phyloP scores from a whole-genome alignment of 352 stramenopile genomes.

The Globisporangium alternatum region DNA sequence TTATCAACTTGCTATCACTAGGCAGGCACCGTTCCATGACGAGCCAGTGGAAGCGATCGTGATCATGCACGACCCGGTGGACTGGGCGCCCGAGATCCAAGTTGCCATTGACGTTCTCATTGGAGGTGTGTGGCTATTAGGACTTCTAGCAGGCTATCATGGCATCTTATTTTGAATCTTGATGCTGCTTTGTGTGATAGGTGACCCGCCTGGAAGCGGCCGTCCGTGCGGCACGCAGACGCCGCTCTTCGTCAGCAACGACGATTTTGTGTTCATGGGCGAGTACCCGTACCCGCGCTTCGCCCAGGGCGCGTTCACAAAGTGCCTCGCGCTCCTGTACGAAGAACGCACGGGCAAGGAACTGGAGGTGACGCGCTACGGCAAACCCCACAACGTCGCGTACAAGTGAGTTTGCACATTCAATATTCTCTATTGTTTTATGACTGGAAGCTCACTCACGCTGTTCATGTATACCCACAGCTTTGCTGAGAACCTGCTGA shows the following conservation, averaged over 20 bases:
- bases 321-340: constrained; percentile 70
- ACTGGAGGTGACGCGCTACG: constrained; percentile 76
- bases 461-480: constrained; percentile 20
- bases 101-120: constrained; percentile 88
- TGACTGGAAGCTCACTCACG: not conserved
- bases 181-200: constrained; percentile 9
- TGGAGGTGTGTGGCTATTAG: constrained; percentile 28
- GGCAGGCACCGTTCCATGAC: constrained; percentile 45
- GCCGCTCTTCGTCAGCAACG: constrained; percentile 81
- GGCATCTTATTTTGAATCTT: not conserved
- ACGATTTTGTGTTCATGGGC: constrained; percentile 87
- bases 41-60: constrained; percentile 84
- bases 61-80: constrained; percentile 88
- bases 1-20: constrained; percentile 14
- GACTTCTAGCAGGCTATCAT: not conserved
- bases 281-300: constrained; percentile 82
- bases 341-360: constrained; percentile 59
- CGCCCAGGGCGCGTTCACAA: constrained; percentile 81
- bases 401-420: constrained; percentile 61
- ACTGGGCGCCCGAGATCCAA: constrained; percentile 89
- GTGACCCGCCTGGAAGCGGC: constrained; percentile 66
- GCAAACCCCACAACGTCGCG: constrained; percentile 81
- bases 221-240: constrained; percentile 51
- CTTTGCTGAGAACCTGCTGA: constrained; percentile 66
- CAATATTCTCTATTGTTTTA: not conserved